Evolutionary conservation across 108 stramenopile species (phyloP).

Genomic region (Seminavis robusta): DNA sequence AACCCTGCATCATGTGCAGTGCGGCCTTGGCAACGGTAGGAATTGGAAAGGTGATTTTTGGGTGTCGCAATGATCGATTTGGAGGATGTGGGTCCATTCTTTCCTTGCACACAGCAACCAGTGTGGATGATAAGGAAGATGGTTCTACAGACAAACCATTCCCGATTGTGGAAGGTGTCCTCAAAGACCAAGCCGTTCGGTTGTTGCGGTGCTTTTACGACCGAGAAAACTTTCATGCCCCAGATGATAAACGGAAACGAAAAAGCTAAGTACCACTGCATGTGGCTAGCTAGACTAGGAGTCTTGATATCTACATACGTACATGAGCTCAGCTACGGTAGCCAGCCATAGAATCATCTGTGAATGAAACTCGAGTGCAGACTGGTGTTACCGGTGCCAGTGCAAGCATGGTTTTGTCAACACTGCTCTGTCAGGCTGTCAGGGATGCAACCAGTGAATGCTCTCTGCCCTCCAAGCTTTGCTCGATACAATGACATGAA

Average conservation of each 20-base stretch:
- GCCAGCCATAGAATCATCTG: no score
- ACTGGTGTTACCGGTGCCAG: no score
- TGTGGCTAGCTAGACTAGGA: no score
- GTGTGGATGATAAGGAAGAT: not conserved
- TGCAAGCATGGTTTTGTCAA: no score
- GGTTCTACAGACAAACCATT: slow-evolving; percentile 29
- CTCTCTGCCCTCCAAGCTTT: no score
- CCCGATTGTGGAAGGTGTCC: slow-evolving; percentile 48
- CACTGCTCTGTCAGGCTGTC: no score
- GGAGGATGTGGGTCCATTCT: slow-evolving; percentile 81
- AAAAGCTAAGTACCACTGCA: no score
- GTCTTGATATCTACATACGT: no score
- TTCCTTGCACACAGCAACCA: slow-evolving; percentile 44
- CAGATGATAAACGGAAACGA: slow-evolving; percentile 65
- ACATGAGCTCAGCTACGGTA: no score
- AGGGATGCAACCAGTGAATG: no score
- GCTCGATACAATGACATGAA: no score
- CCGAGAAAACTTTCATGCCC: slow-evolving; percentile 83
- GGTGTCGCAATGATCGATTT: slow-evolving; percentile 82
- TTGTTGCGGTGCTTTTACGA: slow-evolving; percentile 81
- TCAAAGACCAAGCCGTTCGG: slow-evolving; percentile 64
- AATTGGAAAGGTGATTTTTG: slow-evolving; percentile 71
- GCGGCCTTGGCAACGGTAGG: slow-evolving; percentile 76
- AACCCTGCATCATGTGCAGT: slow-evolving; percentile 90
- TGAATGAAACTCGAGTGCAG: no score